Evolutionary conservation across 345 rosid genomes (phyloP).

Genomic region (Acer campestre): DNA sequence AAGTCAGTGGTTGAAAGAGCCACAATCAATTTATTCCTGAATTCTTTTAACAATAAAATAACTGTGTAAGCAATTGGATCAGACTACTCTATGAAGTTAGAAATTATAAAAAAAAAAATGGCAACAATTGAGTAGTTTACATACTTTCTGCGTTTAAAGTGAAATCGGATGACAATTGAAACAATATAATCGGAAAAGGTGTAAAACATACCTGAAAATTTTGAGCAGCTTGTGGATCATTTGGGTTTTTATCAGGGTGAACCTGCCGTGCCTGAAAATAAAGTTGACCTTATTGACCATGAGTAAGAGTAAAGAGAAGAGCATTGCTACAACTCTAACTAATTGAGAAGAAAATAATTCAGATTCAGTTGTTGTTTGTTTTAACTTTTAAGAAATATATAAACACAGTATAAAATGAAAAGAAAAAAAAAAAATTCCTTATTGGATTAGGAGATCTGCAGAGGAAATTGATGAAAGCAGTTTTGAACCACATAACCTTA

Average conservation of each 20-base stretch:
- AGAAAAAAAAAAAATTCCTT: no score
- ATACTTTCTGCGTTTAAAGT: not conserved
- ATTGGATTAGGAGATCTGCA: conserved; percentile 6
- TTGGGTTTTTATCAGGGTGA: conserved; percentile 94
- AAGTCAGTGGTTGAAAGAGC: not conserved
- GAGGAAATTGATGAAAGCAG: no score
- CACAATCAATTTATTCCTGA: not conserved
- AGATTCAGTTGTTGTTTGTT: no score
- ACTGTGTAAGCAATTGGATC: not conserved
- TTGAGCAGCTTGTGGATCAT: conserved; percentile 88
- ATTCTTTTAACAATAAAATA: not conserved
- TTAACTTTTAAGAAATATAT: no score
- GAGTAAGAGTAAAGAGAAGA: not conserved
- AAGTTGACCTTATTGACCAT: not conserved
- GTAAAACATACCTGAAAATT: conserved; percentile 77
- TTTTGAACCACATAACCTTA: no score
- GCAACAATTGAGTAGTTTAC: not conserved
- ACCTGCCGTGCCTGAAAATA: conserved; percentile 89
- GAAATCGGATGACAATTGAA: not conserved
- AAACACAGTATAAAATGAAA: no score
- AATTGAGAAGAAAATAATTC: no score
- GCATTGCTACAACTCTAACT: no score
- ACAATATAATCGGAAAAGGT: not conserved
- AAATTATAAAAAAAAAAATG: not conserved
- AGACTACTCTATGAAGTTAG: not conserved